Conservation (phyloP, 2,329 filamentous ascomycete genomes). For the Colletotrichum sp. region DNA sequence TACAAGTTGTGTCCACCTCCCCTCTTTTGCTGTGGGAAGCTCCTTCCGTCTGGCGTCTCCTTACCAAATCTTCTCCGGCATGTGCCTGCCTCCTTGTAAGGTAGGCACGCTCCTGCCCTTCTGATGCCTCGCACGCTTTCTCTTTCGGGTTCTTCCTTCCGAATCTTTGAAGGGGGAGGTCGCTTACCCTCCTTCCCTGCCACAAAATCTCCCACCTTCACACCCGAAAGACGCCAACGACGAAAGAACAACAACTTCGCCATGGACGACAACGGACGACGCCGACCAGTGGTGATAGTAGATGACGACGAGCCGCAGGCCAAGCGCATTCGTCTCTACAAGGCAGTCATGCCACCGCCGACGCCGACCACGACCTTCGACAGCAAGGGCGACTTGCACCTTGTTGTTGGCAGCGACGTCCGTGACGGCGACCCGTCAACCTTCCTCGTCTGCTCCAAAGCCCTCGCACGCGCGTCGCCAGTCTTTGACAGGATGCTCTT, state of each 20-base stretch:
- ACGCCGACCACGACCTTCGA: neutral
- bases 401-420: neutral
- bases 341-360: neutral
- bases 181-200: neutral
- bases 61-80: neutral
- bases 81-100: neutral
- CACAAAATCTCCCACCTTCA: neutral
- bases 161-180: neutral
- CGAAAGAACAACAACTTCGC: neutral
- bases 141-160: neutral
- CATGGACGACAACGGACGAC: neutral
- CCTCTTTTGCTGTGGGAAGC: accelerated
- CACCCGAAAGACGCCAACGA: neutral
- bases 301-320: neutral
- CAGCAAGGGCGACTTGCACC: neutral
- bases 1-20: accelerated
- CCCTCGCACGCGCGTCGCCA: conserved; percentile 27
- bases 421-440: neutral
- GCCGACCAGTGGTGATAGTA: accelerated
- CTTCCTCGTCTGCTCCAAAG: conserved; percentile 28
- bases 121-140: accelerated
- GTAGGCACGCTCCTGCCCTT: neutral
- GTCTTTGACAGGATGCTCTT: conserved; percentile 32
- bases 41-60: neutral
- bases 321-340: neutral